Base-by-base conservation (phyloP, 345 rosid species). In the Isatis tinctoria region DNA sequence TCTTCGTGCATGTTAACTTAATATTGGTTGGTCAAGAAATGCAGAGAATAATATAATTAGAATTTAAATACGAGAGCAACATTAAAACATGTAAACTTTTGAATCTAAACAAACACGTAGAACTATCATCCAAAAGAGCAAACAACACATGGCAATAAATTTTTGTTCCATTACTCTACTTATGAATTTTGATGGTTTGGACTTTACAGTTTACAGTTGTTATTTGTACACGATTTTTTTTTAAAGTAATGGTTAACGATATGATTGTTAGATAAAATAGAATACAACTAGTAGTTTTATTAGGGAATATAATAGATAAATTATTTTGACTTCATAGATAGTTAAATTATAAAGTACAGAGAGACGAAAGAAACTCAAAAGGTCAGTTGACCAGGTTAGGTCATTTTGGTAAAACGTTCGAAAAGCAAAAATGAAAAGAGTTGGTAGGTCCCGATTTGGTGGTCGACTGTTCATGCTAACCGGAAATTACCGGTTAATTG, bases 401-500 rank as follows among this genome's bases (percentile, higher is more conserved):
- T 20, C 10, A 69, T 1, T 43, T 28, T 27, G 17, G 56, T 22
- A 11, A 43, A 30, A 43, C 2, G 1, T 0, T 12, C 2, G 18
- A 17, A 57, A 56, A 41, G 40, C 40, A 56, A 69, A 27, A 41
- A 53, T 4, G n/a, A 13, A 12, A 20, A 41, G 33, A 30, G 12
- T 28, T 20, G 53, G 70, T 73, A 53, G 65, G 77, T 64, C 77
- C 77, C 4, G 37, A 43, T 73, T 64, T 73, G 64, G 70, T 73
- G 37, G 54, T 52, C 18, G 56, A 40, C 63, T 63, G 17, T 52
- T 72, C 44, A 39, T 63, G 12, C 37, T 52, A 53, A 53, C 45
- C 70, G 56, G 63, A 10, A 32, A 40, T 40, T 72, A 40, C 69
- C 17, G 52, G 69, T 72, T 61, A 63, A 73, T 52, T 5, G 18